Evolutionary conservation across 2,329 filamentous ascomycete genomes (phyloP).

Genomic region (Fusarium gaditjirri): DNA sequence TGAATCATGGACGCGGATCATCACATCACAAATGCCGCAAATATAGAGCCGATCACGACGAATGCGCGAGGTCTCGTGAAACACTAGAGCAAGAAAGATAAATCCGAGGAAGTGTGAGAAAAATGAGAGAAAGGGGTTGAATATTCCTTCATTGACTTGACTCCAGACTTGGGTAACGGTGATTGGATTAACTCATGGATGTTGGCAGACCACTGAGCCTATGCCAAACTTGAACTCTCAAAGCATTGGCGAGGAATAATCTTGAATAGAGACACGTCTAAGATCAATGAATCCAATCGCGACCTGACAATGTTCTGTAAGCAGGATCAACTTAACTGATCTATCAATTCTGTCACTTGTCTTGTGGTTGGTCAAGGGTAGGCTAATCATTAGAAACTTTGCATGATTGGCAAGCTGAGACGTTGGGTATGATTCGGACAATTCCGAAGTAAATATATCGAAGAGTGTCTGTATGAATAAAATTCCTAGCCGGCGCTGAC

Average conservation of each 20-base stretch:
- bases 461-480: not conserved
- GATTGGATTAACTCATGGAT: not conserved
- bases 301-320: not conserved
- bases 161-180: not conserved
- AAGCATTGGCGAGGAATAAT: not conserved
- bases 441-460: not conserved
- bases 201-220: not conserved
- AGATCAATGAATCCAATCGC: not conserved
- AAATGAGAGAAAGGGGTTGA: not conserved
- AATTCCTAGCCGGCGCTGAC: not conserved
- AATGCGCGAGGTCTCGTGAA: conserved; percentile 19
- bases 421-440: conserved; percentile 6
- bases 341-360: not conserved
- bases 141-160: not conserved
- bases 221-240: not conserved
- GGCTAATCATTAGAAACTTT: not conserved
- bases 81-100: not conserved
- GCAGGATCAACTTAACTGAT: not conserved
- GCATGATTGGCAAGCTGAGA: conserved; percentile 5
- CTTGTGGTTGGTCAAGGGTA: conserved; percentile 14
- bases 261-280: not conserved
- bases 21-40: conserved; percentile 19
- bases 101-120: too few relatives aligned
- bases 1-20: conserved; percentile 34
- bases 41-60: not conserved